Conservation (phyloP, 371 early-diverging fungal genomes). For the Nosema muscidifuracis region DNA sequence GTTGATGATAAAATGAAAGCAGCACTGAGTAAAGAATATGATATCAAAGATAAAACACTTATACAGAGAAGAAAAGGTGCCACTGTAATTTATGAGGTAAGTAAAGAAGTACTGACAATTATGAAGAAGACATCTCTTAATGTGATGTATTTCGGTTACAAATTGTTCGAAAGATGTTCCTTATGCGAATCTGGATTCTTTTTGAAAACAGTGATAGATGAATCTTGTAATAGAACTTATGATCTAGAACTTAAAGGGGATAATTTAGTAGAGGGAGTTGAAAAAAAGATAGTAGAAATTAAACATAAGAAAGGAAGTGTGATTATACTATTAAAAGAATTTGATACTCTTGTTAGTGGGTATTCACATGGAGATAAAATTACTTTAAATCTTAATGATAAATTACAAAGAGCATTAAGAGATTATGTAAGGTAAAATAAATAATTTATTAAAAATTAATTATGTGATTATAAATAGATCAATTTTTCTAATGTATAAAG, state of each 20-base stretch:
- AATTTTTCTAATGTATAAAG: too few relatives aligned
- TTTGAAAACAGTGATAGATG: slow-evolving; percentile 15
- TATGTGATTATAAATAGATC: too few relatives aligned
- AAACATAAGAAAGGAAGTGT: not conserved
- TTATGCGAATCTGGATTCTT: slow-evolving; percentile 16
- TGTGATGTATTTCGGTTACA: slow-evolving; percentile 31
- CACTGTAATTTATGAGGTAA: slow-evolving; percentile 17
- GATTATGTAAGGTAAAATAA: not conserved
- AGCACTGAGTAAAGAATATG: not conserved
- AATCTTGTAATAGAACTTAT: not conserved
- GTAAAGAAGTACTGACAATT: not conserved
- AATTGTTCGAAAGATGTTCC: slow-evolving; percentile 10
- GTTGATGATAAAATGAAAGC: not conserved
- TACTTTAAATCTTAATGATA: not conserved
- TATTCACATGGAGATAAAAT: not conserved
- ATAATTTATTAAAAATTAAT: not conserved
- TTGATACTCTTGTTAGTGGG: not conserved
- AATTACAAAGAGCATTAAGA: not conserved
- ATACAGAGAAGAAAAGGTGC: not conserved
- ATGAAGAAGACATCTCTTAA: slow-evolving; percentile 24
- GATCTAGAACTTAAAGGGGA: not conserved
- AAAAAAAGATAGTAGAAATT: not conserved
- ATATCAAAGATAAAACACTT: not conserved
- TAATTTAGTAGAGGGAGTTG: not conserved
- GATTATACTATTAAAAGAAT: not conserved